Evolutionary conservation across 345 rosid species (phyloP).

Genomic region (Citrus glauca): DNA sequence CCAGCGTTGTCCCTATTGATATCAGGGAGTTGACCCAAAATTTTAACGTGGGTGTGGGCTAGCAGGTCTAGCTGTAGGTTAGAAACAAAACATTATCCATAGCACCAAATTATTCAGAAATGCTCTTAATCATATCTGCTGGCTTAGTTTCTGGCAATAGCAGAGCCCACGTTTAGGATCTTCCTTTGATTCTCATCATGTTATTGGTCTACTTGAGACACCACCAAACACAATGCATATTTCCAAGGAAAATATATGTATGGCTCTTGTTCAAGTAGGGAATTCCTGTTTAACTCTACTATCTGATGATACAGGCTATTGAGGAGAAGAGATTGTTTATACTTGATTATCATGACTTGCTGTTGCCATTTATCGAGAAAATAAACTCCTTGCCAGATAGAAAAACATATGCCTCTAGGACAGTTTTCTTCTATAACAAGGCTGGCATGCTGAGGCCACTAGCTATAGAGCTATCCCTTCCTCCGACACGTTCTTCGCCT

Average conservation of each 20-base stretch:
- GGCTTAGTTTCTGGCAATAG: not conserved
- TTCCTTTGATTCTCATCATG: not conserved
- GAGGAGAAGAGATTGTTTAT: conserved; percentile 80
- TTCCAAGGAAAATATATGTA: not conserved
- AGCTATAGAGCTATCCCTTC: conserved; percentile 85
- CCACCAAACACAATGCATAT: not conserved
- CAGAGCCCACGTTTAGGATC: not conserved
- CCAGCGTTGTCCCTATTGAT: not conserved
- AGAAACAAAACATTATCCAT: not conserved
- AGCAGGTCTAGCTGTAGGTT: not conserved
- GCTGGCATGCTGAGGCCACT: conserved; percentile 54
- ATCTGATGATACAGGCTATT: conserved; percentile 55
- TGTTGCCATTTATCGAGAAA: conserved; percentile 68
- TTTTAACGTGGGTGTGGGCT: too few relatives aligned
- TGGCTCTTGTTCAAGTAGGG: not conserved
- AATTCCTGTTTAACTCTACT: not conserved
- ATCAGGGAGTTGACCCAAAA: too few relatives aligned
- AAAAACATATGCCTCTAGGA: conserved; percentile 82
- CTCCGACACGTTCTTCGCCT: conserved; percentile 48
- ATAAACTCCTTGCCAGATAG: conserved; percentile 71
- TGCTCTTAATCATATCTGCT: not conserved
- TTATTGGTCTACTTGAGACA: not conserved
- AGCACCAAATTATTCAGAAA: not conserved
- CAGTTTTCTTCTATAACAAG: conserved; percentile 54
- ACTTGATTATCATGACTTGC: conserved; percentile 81